phyloP scores from a whole-genome alignment of 192 early-diverging fungal species.

The Geosiphon pyriformis region DNA sequence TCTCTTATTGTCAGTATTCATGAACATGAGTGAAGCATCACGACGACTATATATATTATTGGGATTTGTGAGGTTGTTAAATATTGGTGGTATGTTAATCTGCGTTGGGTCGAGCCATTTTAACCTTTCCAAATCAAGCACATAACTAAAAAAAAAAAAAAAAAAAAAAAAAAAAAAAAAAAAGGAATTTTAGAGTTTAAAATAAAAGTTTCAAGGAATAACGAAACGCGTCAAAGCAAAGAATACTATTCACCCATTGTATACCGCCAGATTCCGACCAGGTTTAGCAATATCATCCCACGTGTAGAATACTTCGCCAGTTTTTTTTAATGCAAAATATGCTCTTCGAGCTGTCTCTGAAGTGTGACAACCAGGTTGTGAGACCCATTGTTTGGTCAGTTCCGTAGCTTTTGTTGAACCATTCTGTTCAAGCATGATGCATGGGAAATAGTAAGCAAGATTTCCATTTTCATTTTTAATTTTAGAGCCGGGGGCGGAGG shows the following conservation, averaged over 20 bases:
- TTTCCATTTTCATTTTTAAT: slow-evolving; percentile 35
- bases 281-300: slow-evolving; percentile 58
- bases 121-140: slow-evolving; percentile 64
- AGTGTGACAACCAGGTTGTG: slow-evolving; percentile 43
- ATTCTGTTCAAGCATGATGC: slow-evolving; percentile 44
- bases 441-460: slow-evolving; percentile 63
- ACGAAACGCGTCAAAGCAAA: not conserved
- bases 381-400: slow-evolving; percentile 51
- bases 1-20: not conserved
- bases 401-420: slow-evolving; percentile 34
- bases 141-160: slow-evolving; percentile 35
- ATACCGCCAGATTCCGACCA: slow-evolving; percentile 58
- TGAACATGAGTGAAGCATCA: slow-evolving; percentile 39
- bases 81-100: slow-evolving; percentile 28
- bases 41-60: slow-evolving; percentile 33
- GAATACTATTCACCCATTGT: slow-evolving; percentile 50
- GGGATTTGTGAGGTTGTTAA: slow-evolving; percentile 30
- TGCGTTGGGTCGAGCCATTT: slow-evolving; percentile 43
- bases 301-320: slow-evolving; percentile 60
- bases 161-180: not conserved
- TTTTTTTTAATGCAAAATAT: slow-evolving; percentile 33
- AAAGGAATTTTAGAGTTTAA: not conserved
- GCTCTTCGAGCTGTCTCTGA: slow-evolving; percentile 37
- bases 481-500: slow-evolving; percentile 9
- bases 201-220: slow-evolving; percentile 8